phyloP scores from a whole-genome alignment of 2,329 filamentous ascomycete species.

The Lecanoromycetidae sp. region DNA sequence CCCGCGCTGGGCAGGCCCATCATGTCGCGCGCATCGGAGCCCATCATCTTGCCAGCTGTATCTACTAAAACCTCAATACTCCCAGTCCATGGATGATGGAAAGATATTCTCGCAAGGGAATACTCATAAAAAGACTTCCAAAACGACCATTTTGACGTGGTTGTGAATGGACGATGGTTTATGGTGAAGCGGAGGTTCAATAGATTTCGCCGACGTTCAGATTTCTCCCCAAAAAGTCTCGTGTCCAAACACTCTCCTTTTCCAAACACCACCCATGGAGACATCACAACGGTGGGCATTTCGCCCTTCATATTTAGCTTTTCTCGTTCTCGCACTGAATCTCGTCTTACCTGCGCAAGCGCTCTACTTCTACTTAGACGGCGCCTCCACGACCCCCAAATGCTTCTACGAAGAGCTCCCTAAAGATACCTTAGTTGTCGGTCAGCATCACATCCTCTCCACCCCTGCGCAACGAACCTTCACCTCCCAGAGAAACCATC shows the following conservation, averaged over 20 bases:
- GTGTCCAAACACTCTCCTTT: neutral
- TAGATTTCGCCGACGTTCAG: neutral
- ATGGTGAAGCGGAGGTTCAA: neutral
- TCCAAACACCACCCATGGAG: slow-evolving; percentile 24
- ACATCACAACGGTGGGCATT: slow-evolving; percentile 26
- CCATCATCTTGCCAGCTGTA: slow-evolving; percentile 44
- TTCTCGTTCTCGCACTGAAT: slow-evolving; percentile 54
- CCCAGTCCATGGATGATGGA: too few relatives aligned
- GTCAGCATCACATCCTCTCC: slow-evolving; percentile 20
- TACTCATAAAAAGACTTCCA: too few relatives aligned
- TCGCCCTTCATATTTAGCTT: slow-evolving; percentile 36
- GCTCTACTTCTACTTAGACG: slow-evolving; percentile 93
- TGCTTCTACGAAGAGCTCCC: slow-evolving; percentile 98
- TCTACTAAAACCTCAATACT: neutral
- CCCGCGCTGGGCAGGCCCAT: slow-evolving; percentile 58
- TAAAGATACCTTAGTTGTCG: slow-evolving; percentile 92
- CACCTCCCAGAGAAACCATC: neutral
- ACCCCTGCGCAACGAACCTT: neutral
- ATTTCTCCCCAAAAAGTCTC: slow-evolving; percentile 2
- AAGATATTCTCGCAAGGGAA: neutral
- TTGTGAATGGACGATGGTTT: too few relatives aligned
- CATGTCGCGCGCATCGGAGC: slow-evolving; percentile 76
- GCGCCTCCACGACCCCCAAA: slow-evolving; percentile 54
- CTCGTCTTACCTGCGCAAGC: slow-evolving; percentile 56
- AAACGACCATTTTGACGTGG: too few relatives aligned